These are phyloP conservation scores for Calvatia gigantea DNA, from an alignment of 768 basidiomycete genomes.

Conservation along the genomic window DNA sequence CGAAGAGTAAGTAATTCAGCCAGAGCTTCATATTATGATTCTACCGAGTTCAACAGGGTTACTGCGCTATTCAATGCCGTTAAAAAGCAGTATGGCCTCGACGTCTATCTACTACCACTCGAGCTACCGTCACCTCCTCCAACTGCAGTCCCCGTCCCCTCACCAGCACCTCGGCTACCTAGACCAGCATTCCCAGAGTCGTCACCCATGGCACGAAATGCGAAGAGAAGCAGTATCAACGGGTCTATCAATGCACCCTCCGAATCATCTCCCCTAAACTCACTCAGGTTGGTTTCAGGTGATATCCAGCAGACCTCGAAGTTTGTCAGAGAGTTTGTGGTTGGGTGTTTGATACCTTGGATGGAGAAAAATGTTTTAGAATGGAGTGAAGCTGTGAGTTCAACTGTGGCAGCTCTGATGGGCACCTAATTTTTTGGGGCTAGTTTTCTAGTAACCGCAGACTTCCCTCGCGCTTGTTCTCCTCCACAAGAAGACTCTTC, in stretches of 20 bases:
- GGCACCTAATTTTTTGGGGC: neutral
- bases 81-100: constrained; percentile 82
- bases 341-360: constrained; percentile 90
- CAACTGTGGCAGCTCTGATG: neutral
- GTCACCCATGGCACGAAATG: constrained; percentile 15
- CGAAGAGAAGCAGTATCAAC: neutral
- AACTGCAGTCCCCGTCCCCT: constrained; percentile 63
- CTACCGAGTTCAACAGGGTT: constrained; percentile 43
- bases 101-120: constrained; percentile 68
- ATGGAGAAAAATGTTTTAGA: constrained; percentile 94
- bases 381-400: constrained; percentile 82
- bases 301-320: constrained; percentile 75
- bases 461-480: constrained; percentile 81
- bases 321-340: constrained; percentile 84
- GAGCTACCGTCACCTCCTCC: constrained; percentile 60
- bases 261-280: constrained; percentile 28
- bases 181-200: constrained; percentile 38
- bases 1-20: constrained; percentile 62
- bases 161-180: constrained; percentile 65
- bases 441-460: constrained; percentile 52
- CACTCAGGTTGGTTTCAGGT: constrained; percentile 55
- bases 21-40: neutral
- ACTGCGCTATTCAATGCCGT: constrained; percentile 80
- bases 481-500: constrained; percentile 81
- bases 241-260: constrained; percentile 18